phyloP scores from a whole-genome alignment of 2,329 filamentous ascomycete species.

The Rhynchosporium graminicola region DNA sequence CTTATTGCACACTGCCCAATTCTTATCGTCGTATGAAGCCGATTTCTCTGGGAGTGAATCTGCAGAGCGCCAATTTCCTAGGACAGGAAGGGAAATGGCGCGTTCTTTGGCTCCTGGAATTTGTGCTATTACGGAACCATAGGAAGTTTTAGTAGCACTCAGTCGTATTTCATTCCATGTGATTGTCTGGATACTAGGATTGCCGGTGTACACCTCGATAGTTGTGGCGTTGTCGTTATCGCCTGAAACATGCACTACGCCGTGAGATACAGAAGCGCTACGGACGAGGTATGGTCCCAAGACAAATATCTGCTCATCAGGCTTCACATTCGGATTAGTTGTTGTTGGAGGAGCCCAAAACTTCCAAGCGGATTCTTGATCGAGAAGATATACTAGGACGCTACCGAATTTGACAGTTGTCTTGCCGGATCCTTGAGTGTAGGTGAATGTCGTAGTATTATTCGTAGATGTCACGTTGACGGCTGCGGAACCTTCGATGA shows the following conservation, averaged over 20 bases:
- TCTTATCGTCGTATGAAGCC: constrained; percentile 51
- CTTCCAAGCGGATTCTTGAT: constrained; percentile 54
- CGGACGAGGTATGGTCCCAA: constrained; percentile 49
- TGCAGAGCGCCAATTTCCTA: constrained; percentile 50
- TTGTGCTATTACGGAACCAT: constrained; percentile 47
- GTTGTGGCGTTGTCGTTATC: constrained; percentile 46
- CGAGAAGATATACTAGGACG: constrained; percentile 53
- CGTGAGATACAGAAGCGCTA: constrained; percentile 41
- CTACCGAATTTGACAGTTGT: constrained; percentile 52
- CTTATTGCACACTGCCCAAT: constrained; percentile 53
- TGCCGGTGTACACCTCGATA: constrained; percentile 47
- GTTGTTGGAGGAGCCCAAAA: constrained; percentile 56
- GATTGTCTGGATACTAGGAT: constrained; percentile 44
- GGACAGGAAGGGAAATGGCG: constrained; percentile 46
- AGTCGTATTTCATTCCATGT: constrained; percentile 49
- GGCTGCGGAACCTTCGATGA: constrained; percentile 44
- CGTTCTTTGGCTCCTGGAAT: constrained; percentile 45
- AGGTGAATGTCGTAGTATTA: constrained; percentile 44
- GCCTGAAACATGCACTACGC: constrained; percentile 43
- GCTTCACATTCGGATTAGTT: constrained; percentile 46
- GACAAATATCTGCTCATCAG: constrained; percentile 50
- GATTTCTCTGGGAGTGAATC: constrained; percentile 52
- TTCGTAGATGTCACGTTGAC: constrained; percentile 39
- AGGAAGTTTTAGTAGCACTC: constrained; percentile 43
- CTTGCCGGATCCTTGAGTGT: constrained; percentile 49